Evolutionary conservation across 495 filamentous ascomycete genomes (phyloP).

Genomic region (Xylaria palmicola): DNA sequence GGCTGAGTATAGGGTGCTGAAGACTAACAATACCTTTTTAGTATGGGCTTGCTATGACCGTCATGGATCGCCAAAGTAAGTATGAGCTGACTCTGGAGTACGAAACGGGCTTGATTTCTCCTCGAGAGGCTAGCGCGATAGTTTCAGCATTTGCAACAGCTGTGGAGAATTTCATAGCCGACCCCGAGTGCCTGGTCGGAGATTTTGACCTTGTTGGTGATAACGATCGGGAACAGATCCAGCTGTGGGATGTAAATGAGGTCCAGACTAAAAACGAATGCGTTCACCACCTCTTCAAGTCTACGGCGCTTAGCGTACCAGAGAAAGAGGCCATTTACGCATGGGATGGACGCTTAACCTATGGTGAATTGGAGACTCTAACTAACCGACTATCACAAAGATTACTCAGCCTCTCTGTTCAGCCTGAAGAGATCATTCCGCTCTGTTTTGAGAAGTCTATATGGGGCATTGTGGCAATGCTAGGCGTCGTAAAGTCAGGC

Average conservation of each 20-base stretch:
- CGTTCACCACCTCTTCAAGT: slow-evolving; percentile 27
- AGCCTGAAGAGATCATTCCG: slow-evolving; percentile 52
- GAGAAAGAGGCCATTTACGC: slow-evolving; percentile 30
- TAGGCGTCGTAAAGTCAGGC: slow-evolving; percentile 61
- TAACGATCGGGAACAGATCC: neutral
- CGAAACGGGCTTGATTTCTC: neutral
- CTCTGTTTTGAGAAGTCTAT: slow-evolving; percentile 59
- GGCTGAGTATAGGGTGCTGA: neutral
- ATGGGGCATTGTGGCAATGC: slow-evolving; percentile 54
- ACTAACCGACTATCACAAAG: slow-evolving; percentile 38
- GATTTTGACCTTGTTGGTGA: neutral
- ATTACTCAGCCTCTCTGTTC: slow-evolving; percentile 46
- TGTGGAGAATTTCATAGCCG: neutral
- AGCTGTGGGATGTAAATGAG: neutral
- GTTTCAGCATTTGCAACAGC: neutral
- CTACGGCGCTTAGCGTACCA: slow-evolving; percentile 7
- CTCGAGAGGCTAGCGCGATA: neutral
- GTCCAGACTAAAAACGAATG: slow-evolving; percentile 21
- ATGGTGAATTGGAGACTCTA: slow-evolving; percentile 41
- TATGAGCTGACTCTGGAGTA: neutral
- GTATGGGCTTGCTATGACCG: slow-evolving; percentile 3
- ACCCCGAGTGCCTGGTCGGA: neutral
- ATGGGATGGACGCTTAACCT: slow-evolving; percentile 57
- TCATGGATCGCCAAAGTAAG: neutral
- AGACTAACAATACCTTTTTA: neutral